phyloP scores from a whole-genome alignment of 306 rosid genomes.

The Fragaria ananassa region DNA sequence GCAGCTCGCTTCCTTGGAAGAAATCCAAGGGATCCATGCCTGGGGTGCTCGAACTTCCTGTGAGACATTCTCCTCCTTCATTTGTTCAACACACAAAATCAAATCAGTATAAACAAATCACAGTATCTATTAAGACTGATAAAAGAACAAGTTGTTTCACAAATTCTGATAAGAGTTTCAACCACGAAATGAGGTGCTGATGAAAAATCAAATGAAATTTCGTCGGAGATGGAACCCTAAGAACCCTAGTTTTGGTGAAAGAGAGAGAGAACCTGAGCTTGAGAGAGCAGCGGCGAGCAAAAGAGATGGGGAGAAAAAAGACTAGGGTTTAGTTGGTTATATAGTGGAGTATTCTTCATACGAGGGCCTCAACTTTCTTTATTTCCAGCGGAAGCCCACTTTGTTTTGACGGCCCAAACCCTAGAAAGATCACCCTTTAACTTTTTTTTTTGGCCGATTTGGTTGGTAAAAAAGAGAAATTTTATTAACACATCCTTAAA shows the following conservation, averaged over 20 bases:
- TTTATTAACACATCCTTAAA: too few species aligned
- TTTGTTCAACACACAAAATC: not conserved
- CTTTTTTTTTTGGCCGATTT: too few species aligned
- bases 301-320: not conserved
- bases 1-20: conserved; percentile 87
- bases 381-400: too few species aligned
- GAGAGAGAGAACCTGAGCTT: not conserved
- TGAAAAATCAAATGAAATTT: not conserved
- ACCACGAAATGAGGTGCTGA: not conserved
- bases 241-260: not conserved
- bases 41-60: conserved; percentile 90
- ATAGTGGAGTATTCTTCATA: not conserved
- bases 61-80: conserved; percentile 63
- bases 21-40: conserved; percentile 85
- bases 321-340: not conserved
- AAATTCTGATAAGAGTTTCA: too few species aligned
- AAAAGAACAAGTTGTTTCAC: not conserved
- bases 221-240: not conserved
- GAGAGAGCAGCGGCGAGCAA: not conserved
- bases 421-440: too few species aligned
- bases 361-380: not conserved
- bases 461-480: too few species aligned
- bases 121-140: not conserved
- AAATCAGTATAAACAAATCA: not conserved
- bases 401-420: too few species aligned